A percentile compares a stretch with the other conserved stretches of the same genome.
Evolutionary conservation across 169 alveolate species (phyloP).

Genomic region (Theileria luwenshuni): DNA sequence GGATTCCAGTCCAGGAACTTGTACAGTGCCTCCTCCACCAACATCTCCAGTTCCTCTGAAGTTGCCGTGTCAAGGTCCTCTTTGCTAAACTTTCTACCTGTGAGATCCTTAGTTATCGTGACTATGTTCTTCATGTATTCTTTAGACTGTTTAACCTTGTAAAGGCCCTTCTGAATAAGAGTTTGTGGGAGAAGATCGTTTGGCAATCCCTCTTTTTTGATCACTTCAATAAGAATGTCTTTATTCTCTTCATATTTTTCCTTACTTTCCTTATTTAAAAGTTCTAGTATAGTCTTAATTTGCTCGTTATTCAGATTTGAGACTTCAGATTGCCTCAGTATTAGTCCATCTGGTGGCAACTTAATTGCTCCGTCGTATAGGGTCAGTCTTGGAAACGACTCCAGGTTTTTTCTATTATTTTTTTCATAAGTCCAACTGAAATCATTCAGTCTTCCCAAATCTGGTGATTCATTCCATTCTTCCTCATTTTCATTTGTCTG

Average conservation of each 20-base stretch:
- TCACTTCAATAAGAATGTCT: constrained; percentile 34
- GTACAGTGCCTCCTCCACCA: constrained; percentile 60
- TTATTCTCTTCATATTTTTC: constrained; percentile 38
- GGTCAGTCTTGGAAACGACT: constrained; percentile 42
- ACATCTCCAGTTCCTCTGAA: constrained; percentile 48
- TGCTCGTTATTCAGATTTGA: constrained; percentile 37
- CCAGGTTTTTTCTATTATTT: neutral
- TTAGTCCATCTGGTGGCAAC: constrained; percentile 42
- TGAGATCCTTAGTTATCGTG: constrained; percentile 44
- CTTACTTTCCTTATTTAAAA: constrained; percentile 23
- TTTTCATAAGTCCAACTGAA: neutral
- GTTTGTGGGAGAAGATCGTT: constrained; percentile 47
- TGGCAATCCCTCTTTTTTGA: constrained; percentile 51
- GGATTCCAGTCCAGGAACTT: constrained; percentile 61
- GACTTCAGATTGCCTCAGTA: constrained; percentile 54
- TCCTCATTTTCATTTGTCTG: neutral
- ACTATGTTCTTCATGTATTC: constrained; percentile 54
- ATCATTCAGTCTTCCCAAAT: neutral
- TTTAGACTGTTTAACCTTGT: constrained; percentile 56
- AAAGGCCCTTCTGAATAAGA: constrained; percentile 58
- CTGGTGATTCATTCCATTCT: neutral
- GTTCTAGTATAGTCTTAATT: constrained; percentile 28
- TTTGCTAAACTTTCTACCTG: constrained; percentile 46
- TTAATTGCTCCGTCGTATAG: constrained; percentile 53
- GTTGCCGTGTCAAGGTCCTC: constrained; percentile 61